Evolutionary conservation across 208 protist species (phyloP), one percentile per base, ranked within the genome.

Genomic region (Trypanosoma melophagium): DNA sequence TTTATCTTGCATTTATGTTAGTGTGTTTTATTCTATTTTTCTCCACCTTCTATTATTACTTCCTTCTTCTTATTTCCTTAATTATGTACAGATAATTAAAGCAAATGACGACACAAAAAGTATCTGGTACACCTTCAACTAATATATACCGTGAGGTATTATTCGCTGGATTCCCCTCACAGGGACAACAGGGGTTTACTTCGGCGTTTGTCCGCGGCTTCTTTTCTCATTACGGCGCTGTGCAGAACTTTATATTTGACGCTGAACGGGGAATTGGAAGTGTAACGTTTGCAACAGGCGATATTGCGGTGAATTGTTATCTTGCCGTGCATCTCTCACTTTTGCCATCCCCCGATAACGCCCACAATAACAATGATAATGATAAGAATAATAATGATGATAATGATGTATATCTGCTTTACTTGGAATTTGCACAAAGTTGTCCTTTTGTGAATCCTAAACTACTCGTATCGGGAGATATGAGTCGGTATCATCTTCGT

Each of bases 361-460:
- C 28, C 28, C 2, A 56, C 35, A 40, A 17, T 21, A 40, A 19
- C 56, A 55, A 16, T 50, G 0, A 24, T 4, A 41, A 31, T 24
- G 21, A 40, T 47, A 12, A 55, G 4, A n/a, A n/a, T 7, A 63
- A 81, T 45, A 28, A 3, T 19, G 7, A 60, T 10, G 24, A 41
- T 8, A 22, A 45, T n/a, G 19, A 66, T 12, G 10, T 25, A 1
- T n/a, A 72, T 49, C 67, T 90, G 9, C 60, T 90, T 19, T 82
- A 65, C 38, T 45, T 90, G 38, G 84, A 93, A 71, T 90, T 87
- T 60, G 87, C 87, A 3, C 80, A 81, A 45, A 72, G 64, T 47
- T 78, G 60, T 25, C 79, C 87, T 3, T 90, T 90, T 62, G 81
- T 89, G 51, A 76, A 87, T 45, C 76, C 87, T 8, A 42, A 69